Percentiles rank a stretch among this genome's conserved stretches.
Evolutionary conservation across 768 basidiomycete genomes (phyloP).

Genomic region (Leccinum longicurvipes): DNA sequence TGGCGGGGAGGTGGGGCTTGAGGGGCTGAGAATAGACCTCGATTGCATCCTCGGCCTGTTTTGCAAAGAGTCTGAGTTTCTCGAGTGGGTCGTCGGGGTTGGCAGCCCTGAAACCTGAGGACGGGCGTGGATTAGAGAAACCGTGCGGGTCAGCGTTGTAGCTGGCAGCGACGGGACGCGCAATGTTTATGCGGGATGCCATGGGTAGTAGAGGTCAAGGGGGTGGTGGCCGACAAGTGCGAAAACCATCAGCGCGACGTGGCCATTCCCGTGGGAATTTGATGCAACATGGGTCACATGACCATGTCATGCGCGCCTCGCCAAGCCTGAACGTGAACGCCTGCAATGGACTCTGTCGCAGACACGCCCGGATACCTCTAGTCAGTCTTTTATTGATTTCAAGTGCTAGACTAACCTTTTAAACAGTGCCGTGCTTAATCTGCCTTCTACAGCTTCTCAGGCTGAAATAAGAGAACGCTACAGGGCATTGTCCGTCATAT

Average conservation of each 20-base stretch:
- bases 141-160: conserved; percentile 77
- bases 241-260: conserved; percentile 18
- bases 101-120: conserved; percentile 72
- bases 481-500: conserved; percentile 65
- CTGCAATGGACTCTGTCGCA: background rate
- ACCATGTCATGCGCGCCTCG: background rate
- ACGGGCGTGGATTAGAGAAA: conserved; percentile 66
- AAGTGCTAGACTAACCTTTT: conserved; percentile 5
- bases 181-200: conserved; percentile 82
- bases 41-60: conserved; percentile 84
- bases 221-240: background rate
- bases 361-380: conserved; percentile 27
- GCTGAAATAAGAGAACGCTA: conserved; percentile 75
- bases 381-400: conserved; percentile 18
- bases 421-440: conserved; percentile 60
- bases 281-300: conserved; percentile 19
- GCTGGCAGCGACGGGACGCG: conserved; percentile 59
- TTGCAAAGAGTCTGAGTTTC: conserved; percentile 66
- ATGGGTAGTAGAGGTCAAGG: conserved; percentile 35
- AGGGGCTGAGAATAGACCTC: conserved; percentile 93
- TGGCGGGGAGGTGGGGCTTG: conserved; percentile 89
- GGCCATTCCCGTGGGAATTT: conserved; percentile 26
- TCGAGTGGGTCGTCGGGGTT: conserved; percentile 81
- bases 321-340: background rate
- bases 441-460: conserved; percentile 59